Conservation (phyloP, 1,284 basidiomycete genomes). For the Albatrellus sp. region DNA sequence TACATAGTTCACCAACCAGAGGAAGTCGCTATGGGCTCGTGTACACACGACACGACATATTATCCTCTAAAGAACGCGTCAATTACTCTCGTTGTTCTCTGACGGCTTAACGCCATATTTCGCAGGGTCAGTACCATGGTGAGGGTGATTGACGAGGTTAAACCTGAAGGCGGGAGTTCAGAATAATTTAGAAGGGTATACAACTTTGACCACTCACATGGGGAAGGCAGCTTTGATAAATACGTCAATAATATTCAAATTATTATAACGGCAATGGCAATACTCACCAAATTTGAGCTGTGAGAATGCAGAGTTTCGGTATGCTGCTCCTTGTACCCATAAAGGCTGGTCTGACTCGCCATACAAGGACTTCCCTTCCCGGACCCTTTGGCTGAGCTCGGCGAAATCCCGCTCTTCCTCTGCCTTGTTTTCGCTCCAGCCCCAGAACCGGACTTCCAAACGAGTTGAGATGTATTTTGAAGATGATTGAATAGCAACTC, state of each 20-base stretch:
- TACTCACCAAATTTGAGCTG: constrained; percentile 84
- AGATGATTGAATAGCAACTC: constrained; percentile 20
- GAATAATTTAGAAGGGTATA: constrained; percentile 9
- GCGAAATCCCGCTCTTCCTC: constrained; percentile 68
- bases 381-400: constrained; percentile 64
- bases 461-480: too few relatives aligned
- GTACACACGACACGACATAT: too few relatives aligned
- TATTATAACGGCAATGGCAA: not conserved
- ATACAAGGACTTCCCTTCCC: constrained; percentile 72
- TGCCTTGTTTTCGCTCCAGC: constrained; percentile 84
- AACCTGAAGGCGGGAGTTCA: constrained; percentile 41
- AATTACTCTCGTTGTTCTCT: not conserved
- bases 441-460: constrained; percentile 84
- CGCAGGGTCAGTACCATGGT: constrained; percentile 76
- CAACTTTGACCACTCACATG: constrained; percentile 31
- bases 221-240: constrained; percentile 46
- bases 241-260: constrained; percentile 4
- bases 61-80: not conserved
- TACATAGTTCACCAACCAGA: too few relatives aligned
- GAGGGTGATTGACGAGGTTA: constrained; percentile 83
- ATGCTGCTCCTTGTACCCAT: constrained; percentile 85
- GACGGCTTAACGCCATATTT: constrained; percentile 49
- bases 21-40: too few relatives aligned
- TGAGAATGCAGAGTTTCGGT: constrained; percentile 86
- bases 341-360: constrained; percentile 72